phyloP scores from a whole-genome alignment of 257 asterid genomes.

The Apocynum venetum region DNA sequence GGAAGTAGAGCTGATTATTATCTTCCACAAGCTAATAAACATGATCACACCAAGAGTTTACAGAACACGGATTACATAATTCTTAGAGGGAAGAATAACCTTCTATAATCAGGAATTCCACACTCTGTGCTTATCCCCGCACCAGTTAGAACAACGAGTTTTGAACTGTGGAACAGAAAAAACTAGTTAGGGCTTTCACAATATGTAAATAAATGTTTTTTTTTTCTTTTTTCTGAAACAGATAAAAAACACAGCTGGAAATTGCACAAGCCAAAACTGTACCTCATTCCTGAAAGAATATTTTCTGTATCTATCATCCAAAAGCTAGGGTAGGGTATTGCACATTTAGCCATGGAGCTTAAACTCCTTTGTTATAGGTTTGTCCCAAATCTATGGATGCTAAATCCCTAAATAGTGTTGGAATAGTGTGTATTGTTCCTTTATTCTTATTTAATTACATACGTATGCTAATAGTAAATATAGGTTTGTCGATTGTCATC shows the following conservation, averaged over 20 bases:
- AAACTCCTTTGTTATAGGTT: not conserved
- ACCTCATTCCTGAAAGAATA: not conserved
- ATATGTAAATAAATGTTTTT: not conserved
- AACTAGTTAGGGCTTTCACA: conserved; percentile 11
- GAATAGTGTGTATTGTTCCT: too few relatives aligned
- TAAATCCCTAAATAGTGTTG: not conserved
- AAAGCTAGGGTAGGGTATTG: not conserved
- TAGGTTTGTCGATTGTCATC: too few relatives aligned
- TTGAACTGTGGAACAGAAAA: conserved; percentile 50
- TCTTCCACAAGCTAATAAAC: not conserved
- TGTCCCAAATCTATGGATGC: not conserved
- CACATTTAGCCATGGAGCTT: not conserved
- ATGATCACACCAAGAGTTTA: not conserved
- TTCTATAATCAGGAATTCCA: conserved; percentile 96
- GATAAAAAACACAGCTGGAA: not conserved
- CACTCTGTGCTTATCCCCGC: conserved; percentile 98
- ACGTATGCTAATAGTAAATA: too few relatives aligned
- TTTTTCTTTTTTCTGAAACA: not conserved
- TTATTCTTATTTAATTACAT: too few relatives aligned
- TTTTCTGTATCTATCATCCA: not conserved
- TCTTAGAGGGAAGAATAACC: conserved; percentile 35
- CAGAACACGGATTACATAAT: not conserved
- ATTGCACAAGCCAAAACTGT: not conserved
- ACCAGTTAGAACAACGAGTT: conserved; percentile 82
- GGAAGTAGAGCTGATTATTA: not conserved